Percentiles rank a stretch among this genome's conserved stretches.
These are phyloP conservation scores for Ricinus communis DNA, from an alignment of 345 rosid species.

Conservation along the genomic window DNA sequence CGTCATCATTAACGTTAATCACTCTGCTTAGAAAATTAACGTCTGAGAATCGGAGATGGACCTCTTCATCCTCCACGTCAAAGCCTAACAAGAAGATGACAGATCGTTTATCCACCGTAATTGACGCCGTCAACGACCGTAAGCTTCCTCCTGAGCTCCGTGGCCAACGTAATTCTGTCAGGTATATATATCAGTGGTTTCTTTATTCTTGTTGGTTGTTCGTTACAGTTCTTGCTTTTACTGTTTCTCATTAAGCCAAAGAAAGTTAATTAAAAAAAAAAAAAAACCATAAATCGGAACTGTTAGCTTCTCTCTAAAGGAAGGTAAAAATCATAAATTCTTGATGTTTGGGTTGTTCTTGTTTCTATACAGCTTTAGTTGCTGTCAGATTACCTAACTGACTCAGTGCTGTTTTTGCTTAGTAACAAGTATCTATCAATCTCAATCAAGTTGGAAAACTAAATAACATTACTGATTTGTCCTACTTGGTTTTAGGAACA, in stretches of 20 bases:
- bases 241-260: too few relatives aligned
- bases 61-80: conserved; percentile 38
- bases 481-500: too few relatives aligned
- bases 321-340: not conserved
- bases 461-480: too few relatives aligned
- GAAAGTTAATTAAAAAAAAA: too few relatives aligned
- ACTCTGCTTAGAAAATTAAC: conserved; percentile 12
- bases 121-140: conserved; percentile 75
- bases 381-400: too few relatives aligned
- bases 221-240: not conserved
- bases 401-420: too few relatives aligned
- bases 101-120: conserved; percentile 64
- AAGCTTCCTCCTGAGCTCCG: conserved; percentile 92
- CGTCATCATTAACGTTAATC: conserved; percentile 17
- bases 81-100: conserved; percentile 49
- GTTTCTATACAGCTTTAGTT: too few relatives aligned
- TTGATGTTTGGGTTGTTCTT: not conserved
- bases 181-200: conserved; percentile 30
- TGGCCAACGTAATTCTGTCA: conserved; percentile 68
- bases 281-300: not conserved
- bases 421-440: too few relatives aligned
- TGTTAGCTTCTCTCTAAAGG: not conserved
- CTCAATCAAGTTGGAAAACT: too few relatives aligned
- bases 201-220: too few relatives aligned
- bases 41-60: conserved; percentile 8